Evolutionary conservation across 331 rosid genomes (phyloP).

Genomic region (Quercus tomentella): DNA sequence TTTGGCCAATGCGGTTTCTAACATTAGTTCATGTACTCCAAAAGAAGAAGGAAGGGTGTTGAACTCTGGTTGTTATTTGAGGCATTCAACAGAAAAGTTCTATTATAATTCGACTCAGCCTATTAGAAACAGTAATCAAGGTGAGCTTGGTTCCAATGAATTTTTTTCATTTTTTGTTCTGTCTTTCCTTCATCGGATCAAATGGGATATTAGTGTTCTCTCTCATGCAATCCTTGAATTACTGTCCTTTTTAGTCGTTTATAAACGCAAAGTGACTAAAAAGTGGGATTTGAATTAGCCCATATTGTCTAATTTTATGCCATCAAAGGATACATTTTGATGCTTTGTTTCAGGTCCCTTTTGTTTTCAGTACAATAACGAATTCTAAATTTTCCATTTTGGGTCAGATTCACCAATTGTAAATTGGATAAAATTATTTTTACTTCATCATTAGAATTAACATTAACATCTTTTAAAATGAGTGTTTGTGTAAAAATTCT

Average conservation of each 20-base stretch:
- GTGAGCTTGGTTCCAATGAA: conserved; percentile 16
- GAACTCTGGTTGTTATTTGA: conserved; percentile 74
- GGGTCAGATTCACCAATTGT: too few species aligned
- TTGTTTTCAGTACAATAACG: neutral
- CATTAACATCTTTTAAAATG: neutral
- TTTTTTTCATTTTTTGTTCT: neutral
- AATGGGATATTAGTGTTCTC: neutral
- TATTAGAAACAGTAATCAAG: conserved; percentile 11
- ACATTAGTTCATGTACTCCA: too few species aligned
- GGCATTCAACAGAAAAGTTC: conserved; percentile 52
- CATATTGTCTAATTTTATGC: too few species aligned
- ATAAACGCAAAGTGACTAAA: too few species aligned
- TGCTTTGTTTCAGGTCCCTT: neutral
- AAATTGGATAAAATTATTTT: neutral
- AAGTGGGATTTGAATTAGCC: too few species aligned
- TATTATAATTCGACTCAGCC: conserved; percentile 31
- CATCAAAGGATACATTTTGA: too few species aligned
- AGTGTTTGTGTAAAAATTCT: too few species aligned
- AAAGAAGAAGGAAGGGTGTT: conserved; percentile 41
- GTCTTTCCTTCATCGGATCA: neutral
- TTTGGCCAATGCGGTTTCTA: too few species aligned
- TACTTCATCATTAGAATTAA: neutral
- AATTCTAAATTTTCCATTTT: too few species aligned
- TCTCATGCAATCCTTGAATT: neutral
- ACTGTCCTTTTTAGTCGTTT: neutral